phyloP scores from a whole-genome alignment of 108 stramenopile species.

The Conticribra weissflogii region DNA sequence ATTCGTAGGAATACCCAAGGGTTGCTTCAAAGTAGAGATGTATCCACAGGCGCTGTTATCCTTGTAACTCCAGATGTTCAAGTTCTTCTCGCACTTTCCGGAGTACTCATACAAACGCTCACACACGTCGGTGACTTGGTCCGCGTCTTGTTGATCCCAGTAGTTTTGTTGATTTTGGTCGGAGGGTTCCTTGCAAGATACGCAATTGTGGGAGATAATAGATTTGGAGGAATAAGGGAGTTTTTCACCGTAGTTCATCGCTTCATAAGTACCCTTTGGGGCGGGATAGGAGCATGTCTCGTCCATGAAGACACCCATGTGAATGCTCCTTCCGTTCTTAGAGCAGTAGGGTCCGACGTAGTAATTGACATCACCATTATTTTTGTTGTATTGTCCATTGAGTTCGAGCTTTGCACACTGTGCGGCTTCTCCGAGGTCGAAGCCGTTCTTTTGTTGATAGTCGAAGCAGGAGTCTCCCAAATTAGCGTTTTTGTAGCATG shows the following conservation, averaged over 20 bases:
- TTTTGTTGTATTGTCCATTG: constrained; percentile 51
- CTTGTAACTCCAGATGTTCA: constrained; percentile 55
- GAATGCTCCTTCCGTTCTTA: constrained; percentile 61
- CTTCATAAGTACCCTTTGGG: constrained; percentile 57
- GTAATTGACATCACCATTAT: constrained; percentile 49
- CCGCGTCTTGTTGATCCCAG: constrained; percentile 34
- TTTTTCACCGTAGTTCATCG: constrained; percentile 48
- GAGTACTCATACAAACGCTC: constrained; percentile 63
- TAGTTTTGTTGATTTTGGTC: constrained; percentile 51
- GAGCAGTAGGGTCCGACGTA: constrained; percentile 62
- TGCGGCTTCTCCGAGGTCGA: constrained; percentile 19
- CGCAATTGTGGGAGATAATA: constrained; percentile 56
- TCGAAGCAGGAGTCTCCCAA: constrained; percentile 46
- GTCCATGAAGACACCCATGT: constrained; percentile 75
- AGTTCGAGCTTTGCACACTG: constrained; percentile 13
- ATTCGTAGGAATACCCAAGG: background rate
- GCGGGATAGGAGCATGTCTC: constrained; percentile 63
- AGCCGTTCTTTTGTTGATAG: constrained; percentile 21
- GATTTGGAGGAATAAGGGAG: constrained; percentile 44
- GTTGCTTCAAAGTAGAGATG: constrained; percentile 19
- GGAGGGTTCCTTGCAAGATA: constrained; percentile 63
- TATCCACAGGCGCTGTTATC: constrained; percentile 56
- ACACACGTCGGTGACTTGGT: constrained; percentile 70
- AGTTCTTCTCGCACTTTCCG: constrained; percentile 82
- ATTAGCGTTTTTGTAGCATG: constrained; percentile 57